Evolutionary conservation across 2,329 filamentous ascomycete genomes (phyloP), one percentile per base, ranked within the genome.

Genomic region (Sclerotinia subarctica): DNA sequence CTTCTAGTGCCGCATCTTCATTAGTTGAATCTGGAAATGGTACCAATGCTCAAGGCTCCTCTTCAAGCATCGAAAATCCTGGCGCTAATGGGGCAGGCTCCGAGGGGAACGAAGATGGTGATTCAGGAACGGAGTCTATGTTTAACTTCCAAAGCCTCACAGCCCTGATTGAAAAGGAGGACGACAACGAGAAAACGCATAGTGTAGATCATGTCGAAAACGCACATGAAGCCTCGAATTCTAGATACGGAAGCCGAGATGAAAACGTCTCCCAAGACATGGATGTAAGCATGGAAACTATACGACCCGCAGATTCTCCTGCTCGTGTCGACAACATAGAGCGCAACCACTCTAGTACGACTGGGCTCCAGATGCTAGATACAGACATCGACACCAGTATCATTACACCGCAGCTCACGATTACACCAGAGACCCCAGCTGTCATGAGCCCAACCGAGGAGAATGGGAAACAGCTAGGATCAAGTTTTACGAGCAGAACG

Each of bases 111-210:
- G 84, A 87, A 32, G 78, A 81, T 8, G 84, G 85, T 32, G 81
- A 83, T 5, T 75, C 82, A 5, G 83, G 84, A 57, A 81, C 84
- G 0, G 94, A 97, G 76, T 87, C 93, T 3, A 88, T 97, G 86
- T 95, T 96, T 79, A 97, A 97, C 78, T 97, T 97, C 77, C 85
- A 88, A 67, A 97, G 93, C 73, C 81, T 98, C 29, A 91, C 92
- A 2, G 91, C 92, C 70, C 92, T 96, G 77, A 91, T 97, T 42
- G 91, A 89, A 51, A 84, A 88, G 62, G 85, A 88, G 53, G 84
- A 88, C 53, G 76, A 76, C 11, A 72, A 74, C 35, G 73, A 76
- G 47, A 73, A 74, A 62, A 72, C 70, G 64, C 70, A 73, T 58
- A 38, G 68, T 32, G 70, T 72, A 2, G 68, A 66, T 51, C 74